Conservation (phyloP, 2,329 filamentous ascomycete species). For the Colletotrichum eremochloae region DNA sequence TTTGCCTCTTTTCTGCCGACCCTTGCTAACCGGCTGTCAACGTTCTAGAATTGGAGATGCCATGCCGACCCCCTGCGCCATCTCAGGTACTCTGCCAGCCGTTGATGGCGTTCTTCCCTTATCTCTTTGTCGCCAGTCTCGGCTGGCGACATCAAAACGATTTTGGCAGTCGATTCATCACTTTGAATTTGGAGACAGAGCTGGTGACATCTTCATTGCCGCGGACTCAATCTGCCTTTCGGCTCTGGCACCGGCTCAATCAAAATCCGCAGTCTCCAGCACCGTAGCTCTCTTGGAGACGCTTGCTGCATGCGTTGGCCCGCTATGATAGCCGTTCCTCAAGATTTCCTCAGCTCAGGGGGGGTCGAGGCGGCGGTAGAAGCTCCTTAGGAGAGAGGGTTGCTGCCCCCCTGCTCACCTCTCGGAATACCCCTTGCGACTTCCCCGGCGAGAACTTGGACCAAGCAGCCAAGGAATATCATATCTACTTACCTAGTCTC, state of each 20-base stretch:
- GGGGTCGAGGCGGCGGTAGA: slow-evolving; percentile 4
- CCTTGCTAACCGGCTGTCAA: slow-evolving; percentile 23
- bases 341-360: not conserved
- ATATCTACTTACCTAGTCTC: not conserved
- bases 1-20: slow-evolving; percentile 25
- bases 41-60: slow-evolving; percentile 35
- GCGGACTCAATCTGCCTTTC: not conserved
- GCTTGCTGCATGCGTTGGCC: slow-evolving; percentile 6
- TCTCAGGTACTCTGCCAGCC: slow-evolving; percentile 13
- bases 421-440: slow-evolving; percentile 6
- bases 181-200: slow-evolving; percentile 8
- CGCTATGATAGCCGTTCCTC: slow-evolving; percentile 6
- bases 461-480: not conserved
- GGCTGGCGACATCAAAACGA: slow-evolving; percentile 28
- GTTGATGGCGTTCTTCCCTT: slow-evolving; percentile 10
- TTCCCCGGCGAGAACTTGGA: not conserved
- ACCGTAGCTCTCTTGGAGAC: not conserved
- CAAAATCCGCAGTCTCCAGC: not conserved
- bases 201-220: slow-evolving; percentile 26
- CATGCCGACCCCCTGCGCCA: slow-evolving; percentile 12
- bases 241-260: not conserved
- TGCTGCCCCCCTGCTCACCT: not conserved
- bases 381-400: not conserved
- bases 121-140: slow-evolving; percentile 3
- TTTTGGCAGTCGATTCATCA: slow-evolving; percentile 19